Evolutionary conservation across 768 basidiomycete species (phyloP).

Genomic region (Kwoniella bestiolae): DNA sequence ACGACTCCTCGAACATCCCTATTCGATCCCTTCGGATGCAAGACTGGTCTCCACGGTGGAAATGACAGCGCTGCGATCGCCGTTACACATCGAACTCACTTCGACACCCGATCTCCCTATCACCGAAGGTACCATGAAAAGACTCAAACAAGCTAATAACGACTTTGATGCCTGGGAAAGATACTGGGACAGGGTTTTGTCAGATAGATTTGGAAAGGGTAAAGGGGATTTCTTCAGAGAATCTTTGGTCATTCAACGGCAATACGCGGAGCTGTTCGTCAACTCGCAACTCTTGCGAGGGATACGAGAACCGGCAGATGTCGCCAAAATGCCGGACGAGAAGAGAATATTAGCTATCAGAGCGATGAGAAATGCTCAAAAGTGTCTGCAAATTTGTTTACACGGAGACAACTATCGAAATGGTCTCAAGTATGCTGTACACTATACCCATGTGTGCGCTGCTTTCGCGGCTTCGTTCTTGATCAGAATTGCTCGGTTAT

Average conservation of each 20-base stretch:
- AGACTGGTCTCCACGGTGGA: slow-evolving; percentile 93
- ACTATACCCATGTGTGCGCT: slow-evolving; percentile 72
- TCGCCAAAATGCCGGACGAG: slow-evolving; percentile 75
- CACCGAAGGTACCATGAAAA: slow-evolving; percentile 71
- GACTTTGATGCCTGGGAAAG: slow-evolving; percentile 79
- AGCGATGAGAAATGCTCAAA: slow-evolving; percentile 79
- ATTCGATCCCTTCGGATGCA: slow-evolving; percentile 91
- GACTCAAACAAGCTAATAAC: slow-evolving; percentile 72
- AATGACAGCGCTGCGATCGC: slow-evolving; percentile 80
- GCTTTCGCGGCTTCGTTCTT: slow-evolving; percentile 92
- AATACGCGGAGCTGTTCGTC: slow-evolving; percentile 57
- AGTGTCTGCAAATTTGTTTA: slow-evolving; percentile 82
- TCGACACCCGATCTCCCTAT: slow-evolving; percentile 73
- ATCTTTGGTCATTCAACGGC: slow-evolving; percentile 72
- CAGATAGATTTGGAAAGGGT: slow-evolving; percentile 60
- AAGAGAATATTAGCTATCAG: slow-evolving; percentile 79
- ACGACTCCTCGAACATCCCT: slow-evolving; percentile 78
- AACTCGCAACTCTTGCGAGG: slow-evolving; percentile 56
- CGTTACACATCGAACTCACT: slow-evolving; percentile 79
- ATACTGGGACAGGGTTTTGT: slow-evolving; percentile 56
- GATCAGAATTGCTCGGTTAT: slow-evolving; percentile 80
- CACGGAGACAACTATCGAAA: slow-evolving; percentile 71
- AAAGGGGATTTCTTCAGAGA: slow-evolving; percentile 83
- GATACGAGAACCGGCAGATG: slow-evolving; percentile 83
- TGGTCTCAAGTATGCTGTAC: slow-evolving; percentile 76